Evolutionary conservation across 2,329 filamentous ascomycete species (phyloP).

Genomic region (Scolecobasidium constrictum): DNA sequence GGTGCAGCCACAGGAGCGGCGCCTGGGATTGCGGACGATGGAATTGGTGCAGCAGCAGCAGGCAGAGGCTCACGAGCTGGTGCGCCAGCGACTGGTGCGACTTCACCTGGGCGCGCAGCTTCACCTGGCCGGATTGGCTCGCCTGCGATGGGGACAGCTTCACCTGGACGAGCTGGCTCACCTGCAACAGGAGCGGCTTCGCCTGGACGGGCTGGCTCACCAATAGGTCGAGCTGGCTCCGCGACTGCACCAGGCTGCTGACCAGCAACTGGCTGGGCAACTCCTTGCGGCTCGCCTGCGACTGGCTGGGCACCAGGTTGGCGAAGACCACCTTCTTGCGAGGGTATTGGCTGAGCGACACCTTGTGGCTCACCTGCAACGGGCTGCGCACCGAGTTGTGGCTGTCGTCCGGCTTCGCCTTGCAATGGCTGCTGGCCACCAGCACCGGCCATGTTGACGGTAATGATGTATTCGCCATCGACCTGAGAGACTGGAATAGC

Average conservation of each 20-base stretch:
- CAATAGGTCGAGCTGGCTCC: not conserved
- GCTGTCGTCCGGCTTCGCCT: too few relatives aligned
- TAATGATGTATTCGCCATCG: slow-evolving; percentile 26
- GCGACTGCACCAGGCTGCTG: slow-evolving; percentile 4
- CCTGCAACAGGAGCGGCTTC: not conserved
- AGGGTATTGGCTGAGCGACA: slow-evolving; percentile 10
- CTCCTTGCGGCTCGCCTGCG: not conserved
- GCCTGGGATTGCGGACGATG: not conserved
- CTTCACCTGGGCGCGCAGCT: not conserved
- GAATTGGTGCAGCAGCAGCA: not conserved
- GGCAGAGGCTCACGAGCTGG: not conserved
- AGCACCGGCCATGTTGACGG: slow-evolving; percentile 16
- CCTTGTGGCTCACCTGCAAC: not conserved
- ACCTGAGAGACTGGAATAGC: slow-evolving; percentile 24
- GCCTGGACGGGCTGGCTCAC: not conserved
- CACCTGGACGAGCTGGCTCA: not conserved
- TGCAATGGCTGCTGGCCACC: slow-evolving; percentile 7
- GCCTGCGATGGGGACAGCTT: not conserved
- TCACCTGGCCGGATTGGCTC: not conserved
- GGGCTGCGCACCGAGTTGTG: too few relatives aligned
- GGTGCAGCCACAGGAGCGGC: slow-evolving; percentile 1
- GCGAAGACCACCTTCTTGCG: slow-evolving; percentile 10
- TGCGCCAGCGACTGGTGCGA: not conserved
- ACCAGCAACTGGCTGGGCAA: slow-evolving; percentile 11
- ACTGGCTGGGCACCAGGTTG: slow-evolving; percentile 1